These are phyloP conservation scores for Populus hybrid DNA, from an alignment of 441 rosid species.

Conservation along the genomic window DNA sequence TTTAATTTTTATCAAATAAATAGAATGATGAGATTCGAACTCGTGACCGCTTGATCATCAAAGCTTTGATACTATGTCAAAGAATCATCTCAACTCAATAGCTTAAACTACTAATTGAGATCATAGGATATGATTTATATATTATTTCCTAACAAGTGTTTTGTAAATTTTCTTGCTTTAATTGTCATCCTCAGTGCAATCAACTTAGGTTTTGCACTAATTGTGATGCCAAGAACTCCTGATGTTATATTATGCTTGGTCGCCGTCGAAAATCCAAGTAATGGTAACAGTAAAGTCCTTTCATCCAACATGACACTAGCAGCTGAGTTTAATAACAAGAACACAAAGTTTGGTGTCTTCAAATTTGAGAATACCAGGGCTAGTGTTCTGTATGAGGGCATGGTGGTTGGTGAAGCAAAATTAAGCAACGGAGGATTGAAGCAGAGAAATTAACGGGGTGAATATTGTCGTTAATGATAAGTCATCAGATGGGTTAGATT, in stretches of 20 bases:
- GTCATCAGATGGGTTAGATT: too few species aligned
- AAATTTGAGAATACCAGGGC: constrained; percentile 29
- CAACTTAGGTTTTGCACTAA: constrained; percentile 27
- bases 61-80: too few species aligned
- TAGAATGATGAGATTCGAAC: too few species aligned
- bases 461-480: constrained; percentile 32
- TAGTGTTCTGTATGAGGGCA: constrained; percentile 26
- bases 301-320: constrained; percentile 39
- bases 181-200: constrained; percentile 33
- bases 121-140: too few species aligned
- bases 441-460: constrained; percentile 37
- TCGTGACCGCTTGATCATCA: too few species aligned
- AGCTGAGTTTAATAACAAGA: constrained; percentile 35
- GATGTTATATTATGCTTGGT: constrained; percentile 13
- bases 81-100: too few species aligned
- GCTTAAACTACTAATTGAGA: too few species aligned
- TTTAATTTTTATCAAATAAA: too few species aligned
- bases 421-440: constrained; percentile 28
- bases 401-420: constrained; percentile 37
- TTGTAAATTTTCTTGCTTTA: constrained; percentile 30
- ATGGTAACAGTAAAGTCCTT: constrained; percentile 19
- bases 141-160: constrained; percentile 22
- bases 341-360: constrained; percentile 54
- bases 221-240: constrained; percentile 36
- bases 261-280: constrained; percentile 15